Evolutionary conservation across 306 rosid genomes (phyloP).

Genomic region (Castanea sativa): DNA sequence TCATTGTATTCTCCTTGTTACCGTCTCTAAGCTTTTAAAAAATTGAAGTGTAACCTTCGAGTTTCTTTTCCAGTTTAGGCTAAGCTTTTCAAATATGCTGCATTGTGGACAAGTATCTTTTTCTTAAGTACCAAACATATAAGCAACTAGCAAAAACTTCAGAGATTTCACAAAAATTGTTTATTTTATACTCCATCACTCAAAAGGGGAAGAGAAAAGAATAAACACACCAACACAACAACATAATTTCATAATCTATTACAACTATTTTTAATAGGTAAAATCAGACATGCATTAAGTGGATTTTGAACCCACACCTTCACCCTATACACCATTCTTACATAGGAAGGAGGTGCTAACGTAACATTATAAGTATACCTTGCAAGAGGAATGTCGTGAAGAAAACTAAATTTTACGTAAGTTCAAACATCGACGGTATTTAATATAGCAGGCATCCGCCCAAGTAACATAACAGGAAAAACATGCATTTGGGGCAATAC

Average conservation of each 20-base stretch:
- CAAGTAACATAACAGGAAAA: no score
- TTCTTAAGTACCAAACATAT: background rate
- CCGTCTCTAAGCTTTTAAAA: background rate
- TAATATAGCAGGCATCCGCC: background rate
- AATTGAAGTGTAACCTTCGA: no score
- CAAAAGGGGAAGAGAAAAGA: no score
- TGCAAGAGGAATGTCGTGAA: background rate
- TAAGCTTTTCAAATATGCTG: background rate
- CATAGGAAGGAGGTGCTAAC: background rate
- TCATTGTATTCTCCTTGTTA: background rate
- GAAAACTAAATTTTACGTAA: background rate
- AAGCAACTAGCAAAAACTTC: background rate
- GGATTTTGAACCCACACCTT: background rate
- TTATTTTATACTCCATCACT: background rate
- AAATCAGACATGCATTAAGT: background rate
- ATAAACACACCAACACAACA: background rate
- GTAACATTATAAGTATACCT: background rate
- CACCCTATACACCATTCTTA: background rate
- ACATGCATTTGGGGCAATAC: no score
- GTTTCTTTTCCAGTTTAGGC: background rate
- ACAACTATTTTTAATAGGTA: background rate
- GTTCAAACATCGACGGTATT: slow-evolving; percentile 9
- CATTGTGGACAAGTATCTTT: background rate
- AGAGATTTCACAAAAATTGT: background rate
- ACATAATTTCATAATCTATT: background rate